Evolutionary conservation across 164 flowering plant genomes (phyloP).

Genomic region (Magnolia sinica): DNA sequence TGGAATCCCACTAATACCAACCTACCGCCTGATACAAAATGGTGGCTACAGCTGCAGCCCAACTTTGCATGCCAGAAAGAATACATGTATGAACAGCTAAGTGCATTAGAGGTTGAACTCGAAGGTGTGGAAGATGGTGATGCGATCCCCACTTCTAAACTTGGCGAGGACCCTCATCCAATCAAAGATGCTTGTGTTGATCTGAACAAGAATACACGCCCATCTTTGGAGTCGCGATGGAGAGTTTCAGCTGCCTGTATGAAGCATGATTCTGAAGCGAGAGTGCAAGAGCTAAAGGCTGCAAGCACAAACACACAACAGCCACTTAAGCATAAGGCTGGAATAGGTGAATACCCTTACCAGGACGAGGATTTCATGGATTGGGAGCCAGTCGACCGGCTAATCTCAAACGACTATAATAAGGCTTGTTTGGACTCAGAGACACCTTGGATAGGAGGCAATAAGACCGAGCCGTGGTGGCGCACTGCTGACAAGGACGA

Average conservation of each 20-base stretch:
- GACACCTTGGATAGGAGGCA: conserved; percentile 36
- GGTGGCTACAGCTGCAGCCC: conserved; percentile 50
- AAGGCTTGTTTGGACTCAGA: conserved; percentile 30
- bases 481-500: conserved; percentile 45
- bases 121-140: conserved; percentile 19
- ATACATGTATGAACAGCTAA: conserved; percentile 27
- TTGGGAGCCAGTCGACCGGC: conserved; percentile 21
- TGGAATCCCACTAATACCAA: conserved; percentile 26
- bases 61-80: conserved; percentile 30
- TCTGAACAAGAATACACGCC: not conserved
- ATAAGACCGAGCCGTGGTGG: conserved; percentile 57
- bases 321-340: conserved; percentile 23
- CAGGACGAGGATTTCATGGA: conserved; percentile 24
- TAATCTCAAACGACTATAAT: conserved; percentile 16
- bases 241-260: conserved; percentile 19
- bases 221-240: not conserved
- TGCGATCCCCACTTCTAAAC: conserved; percentile 10
- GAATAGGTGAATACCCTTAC: conserved; percentile 19
- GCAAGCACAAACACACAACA: conserved; percentile 5
- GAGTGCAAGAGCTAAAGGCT: conserved; percentile 28
- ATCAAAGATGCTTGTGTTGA: conserved; percentile 12
- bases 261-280: conserved; percentile 27
- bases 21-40: conserved; percentile 34
- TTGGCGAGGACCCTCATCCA: conserved; percentile 7
- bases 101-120: conserved; percentile 33